Percentiles rank a stretch among this genome's conserved stretches.
Conservation (phyloP, 148 eudicot species). For the Polygonum maritimum region DNA sequence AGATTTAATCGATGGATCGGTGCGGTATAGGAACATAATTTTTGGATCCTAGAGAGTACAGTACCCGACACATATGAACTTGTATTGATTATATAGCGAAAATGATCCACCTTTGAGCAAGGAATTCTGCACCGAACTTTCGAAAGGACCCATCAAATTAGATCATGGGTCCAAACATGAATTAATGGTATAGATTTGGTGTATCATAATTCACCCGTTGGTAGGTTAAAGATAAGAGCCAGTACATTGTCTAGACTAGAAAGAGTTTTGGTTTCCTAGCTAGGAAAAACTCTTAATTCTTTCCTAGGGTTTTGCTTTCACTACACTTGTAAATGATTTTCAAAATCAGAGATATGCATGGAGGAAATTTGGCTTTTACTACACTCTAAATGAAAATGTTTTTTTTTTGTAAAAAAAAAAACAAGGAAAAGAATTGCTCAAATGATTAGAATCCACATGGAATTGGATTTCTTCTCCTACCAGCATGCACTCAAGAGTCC, state of each 20-base stretch:
- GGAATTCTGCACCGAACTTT: not conserved
- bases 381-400: not conserved
- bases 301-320: conserved; percentile 1
- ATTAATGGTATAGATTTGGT: conserved; percentile 3
- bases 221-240: not conserved
- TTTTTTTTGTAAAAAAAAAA: not conserved
- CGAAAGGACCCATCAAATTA: not conserved
- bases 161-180: conserved; percentile 10
- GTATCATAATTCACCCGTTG: not conserved
- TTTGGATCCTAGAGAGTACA: not conserved
- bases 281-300: not conserved
- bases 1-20: not conserved
- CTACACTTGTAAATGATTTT: not conserved
- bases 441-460: not conserved
- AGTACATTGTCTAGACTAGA: not conserved
- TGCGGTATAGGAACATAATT: not conserved
- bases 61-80: not conserved
- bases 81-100: not conserved
- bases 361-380: conserved; percentile 2
- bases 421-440: not conserved
- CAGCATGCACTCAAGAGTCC: not conserved
- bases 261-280: not conserved
- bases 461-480: not conserved
- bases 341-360: not conserved
- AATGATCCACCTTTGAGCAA: not conserved